Evolutionary conservation across 352 stramenopile species (phyloP).

Genomic region (Globisporangium viniferum): DNA sequence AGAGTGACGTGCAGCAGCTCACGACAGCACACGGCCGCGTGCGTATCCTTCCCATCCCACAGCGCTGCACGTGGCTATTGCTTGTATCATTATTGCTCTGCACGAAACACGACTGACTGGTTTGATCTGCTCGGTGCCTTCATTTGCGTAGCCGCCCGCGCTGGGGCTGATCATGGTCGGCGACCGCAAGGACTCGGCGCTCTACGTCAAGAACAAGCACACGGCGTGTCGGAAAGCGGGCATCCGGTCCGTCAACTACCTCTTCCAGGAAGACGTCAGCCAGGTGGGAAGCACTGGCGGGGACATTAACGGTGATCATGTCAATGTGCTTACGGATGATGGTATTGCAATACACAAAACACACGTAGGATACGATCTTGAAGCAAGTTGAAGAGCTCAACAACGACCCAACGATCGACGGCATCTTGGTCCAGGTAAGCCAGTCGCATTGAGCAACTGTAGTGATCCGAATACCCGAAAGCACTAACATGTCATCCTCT

Average conservation of each 20-base stretch:
- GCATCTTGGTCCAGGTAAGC: conserved; percentile 85
- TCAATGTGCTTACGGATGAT: neutral
- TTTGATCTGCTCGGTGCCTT: neutral
- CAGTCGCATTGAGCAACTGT: neutral
- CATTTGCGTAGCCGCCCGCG: conserved; percentile 55
- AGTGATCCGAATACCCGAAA: neutral
- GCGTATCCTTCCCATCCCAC: conserved; percentile 3
- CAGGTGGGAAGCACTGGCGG: conserved; percentile 34
- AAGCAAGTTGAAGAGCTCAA: conserved; percentile 77
- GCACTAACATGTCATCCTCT: neutral
- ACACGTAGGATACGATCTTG: conserved; percentile 45
- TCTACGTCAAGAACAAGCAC: conserved; percentile 99
- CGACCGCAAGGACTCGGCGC: conserved; percentile 92
- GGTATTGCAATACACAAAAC: neutral
- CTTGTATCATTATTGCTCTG: neutral
- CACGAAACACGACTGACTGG: neutral
- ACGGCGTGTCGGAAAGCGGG: conserved; percentile 93
- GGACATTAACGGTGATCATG: neutral
- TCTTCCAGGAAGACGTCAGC: conserved; percentile 60
- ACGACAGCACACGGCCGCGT: conserved; percentile 47
- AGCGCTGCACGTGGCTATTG: neutral
- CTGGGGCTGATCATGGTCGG: conserved; percentile 98
- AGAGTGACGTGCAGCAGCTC: conserved; percentile 56
- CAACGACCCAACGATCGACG: conserved; percentile 68
- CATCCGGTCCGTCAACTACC: conserved; percentile 89